Percentiles rank a stretch among this genome's conserved stretches.
Evolutionary conservation across 306 rosid species (phyloP).

Genomic region (Sphenostylis stenocarpa): DNA sequence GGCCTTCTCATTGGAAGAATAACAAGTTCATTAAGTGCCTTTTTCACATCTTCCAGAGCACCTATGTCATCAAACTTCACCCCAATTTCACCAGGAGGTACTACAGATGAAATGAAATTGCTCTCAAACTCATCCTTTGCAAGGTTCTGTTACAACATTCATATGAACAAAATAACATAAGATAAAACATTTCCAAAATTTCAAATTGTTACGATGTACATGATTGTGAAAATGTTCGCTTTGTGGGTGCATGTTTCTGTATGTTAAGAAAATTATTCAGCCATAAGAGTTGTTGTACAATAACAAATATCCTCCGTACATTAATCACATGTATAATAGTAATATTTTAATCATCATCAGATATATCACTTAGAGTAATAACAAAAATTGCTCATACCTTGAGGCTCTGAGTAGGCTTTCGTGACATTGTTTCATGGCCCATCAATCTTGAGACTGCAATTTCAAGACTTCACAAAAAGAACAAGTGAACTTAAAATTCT

Average conservation of each 20-base stretch:
- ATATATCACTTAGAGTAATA: not conserved
- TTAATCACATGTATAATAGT: not conserved
- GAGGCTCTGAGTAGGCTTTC: constrained; percentile 80
- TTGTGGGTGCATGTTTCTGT: not conserved
- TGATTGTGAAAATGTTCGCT: not conserved
- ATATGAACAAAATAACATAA: constrained; percentile 9
- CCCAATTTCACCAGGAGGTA: constrained; percentile 96
- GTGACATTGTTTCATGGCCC: constrained; percentile 66
- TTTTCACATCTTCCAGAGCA: constrained; percentile 94
- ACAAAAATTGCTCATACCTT: constrained; percentile 58
- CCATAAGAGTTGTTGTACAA: not conserved
- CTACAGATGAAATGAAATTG: constrained; percentile 91
- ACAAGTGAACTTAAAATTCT: constrained; percentile 31
- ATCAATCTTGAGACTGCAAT: constrained; percentile 76
- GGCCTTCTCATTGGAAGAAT: constrained; percentile 99
- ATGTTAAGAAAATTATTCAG: not conserved
- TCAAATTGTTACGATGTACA: not conserved
- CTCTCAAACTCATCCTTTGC: constrained; percentile 95
- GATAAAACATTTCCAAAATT: not conserved
- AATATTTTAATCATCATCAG: not conserved
- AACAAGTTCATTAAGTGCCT: constrained; percentile 85
- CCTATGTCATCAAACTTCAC: constrained; percentile 95
- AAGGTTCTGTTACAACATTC: constrained; percentile 63
- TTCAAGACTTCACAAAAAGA: constrained; percentile 68
- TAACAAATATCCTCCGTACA: not conserved